Conservation (phyloP, 495 filamentous ascomycete genomes). For the Xylaria grammica region DNA sequence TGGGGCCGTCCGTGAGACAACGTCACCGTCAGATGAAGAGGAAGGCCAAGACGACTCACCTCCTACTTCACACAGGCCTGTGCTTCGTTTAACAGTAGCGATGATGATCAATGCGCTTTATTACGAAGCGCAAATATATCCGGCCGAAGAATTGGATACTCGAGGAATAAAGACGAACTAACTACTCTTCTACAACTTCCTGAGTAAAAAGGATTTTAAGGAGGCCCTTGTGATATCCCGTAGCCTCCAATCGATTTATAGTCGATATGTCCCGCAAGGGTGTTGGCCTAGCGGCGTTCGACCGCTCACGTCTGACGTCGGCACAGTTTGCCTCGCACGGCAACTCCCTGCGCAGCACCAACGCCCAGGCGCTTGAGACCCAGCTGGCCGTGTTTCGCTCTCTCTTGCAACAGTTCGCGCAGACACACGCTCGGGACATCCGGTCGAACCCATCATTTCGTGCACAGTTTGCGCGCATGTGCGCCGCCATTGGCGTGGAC, state of each 20-base stretch:
- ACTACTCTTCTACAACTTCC: no score
- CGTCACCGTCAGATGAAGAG: not conserved
- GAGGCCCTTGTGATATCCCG: no score
- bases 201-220: no score
- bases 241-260: no score
- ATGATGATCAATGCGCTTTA: no score
- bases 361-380: slow-evolving; percentile 81
- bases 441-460: slow-evolving; percentile 93
- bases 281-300: slow-evolving; percentile 91
- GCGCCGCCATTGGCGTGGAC: slow-evolving; percentile 94
- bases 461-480: slow-evolving; percentile 98
- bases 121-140: no score
- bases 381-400: slow-evolving; percentile 96
- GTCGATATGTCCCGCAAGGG: slow-evolving; percentile 73
- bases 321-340: slow-evolving; percentile 90
- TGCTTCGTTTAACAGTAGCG: no score
- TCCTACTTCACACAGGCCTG: not conserved
- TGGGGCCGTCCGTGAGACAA: not conserved
- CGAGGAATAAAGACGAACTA: no score
- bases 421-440: slow-evolving; percentile 92
- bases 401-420: slow-evolving; percentile 89
- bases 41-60: not conserved
- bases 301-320: slow-evolving; percentile 76
- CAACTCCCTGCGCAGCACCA: slow-evolving; percentile 75
- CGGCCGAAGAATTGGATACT: no score